These are phyloP conservation scores for Ceratocystis destructans DNA, from an alignment of 2,329 filamentous ascomycete genomes.

Conservation along the genomic window DNA sequence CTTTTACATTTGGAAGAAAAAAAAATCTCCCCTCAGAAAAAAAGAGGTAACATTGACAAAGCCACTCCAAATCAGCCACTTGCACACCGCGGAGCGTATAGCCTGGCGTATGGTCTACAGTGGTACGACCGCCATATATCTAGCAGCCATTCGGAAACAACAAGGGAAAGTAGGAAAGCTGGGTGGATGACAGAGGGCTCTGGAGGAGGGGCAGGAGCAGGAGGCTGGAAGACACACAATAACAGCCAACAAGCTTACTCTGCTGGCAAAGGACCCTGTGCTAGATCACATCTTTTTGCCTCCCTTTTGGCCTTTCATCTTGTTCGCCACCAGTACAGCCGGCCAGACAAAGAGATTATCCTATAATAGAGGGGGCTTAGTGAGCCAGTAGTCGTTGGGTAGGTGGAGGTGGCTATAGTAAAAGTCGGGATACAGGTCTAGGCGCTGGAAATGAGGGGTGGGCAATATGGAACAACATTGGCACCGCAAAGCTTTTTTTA, in stretches of 20 bases:
- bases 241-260: background rate
- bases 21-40: background rate
- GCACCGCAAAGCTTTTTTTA: too few species aligned
- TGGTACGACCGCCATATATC: background rate
- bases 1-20: background rate
- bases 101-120: too few species aligned
- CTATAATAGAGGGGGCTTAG: too few species aligned
- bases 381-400: too few species aligned
- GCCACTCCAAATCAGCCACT: conserved; percentile 1
- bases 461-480: too few species aligned
- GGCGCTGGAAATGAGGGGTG: too few species aligned
- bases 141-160: background rate
- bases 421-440: too few species aligned
- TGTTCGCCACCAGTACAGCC: background rate
- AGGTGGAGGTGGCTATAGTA: too few species aligned
- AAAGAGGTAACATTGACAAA: background rate
- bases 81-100: background rate
- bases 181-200: background rate
- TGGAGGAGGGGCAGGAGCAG: background rate
- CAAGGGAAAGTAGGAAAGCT: conserved; percentile 1
- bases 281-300: background rate
- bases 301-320: background rate
- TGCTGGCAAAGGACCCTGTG: background rate
- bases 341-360: background rate
- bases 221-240: conserved; percentile 5